Percentiles rank a stretch among this genome's conserved stretches.
These are phyloP conservation scores for Magnolia kwangsiensis DNA, from an alignment of 164 flowering plant genomes.

Conservation along the genomic window DNA sequence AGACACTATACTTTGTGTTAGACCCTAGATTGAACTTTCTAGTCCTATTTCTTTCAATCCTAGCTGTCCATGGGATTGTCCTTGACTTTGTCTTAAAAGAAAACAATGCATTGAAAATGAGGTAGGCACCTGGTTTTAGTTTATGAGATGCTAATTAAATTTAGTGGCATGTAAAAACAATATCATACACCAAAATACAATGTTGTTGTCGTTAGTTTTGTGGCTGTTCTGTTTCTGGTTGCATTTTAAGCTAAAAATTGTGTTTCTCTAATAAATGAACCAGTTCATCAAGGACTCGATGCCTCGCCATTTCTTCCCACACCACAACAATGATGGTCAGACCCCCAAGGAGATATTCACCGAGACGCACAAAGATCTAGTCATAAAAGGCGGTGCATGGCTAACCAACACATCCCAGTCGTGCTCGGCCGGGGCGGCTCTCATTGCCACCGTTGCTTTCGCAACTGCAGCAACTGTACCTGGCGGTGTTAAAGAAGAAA, in stretches of 20 bases:
- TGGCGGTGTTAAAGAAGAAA: constrained; percentile 4
- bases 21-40: too few species aligned
- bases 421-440: constrained; percentile 4
- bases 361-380: background rate
- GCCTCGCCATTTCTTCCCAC: background rate
- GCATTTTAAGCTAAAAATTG: background rate
- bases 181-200: constrained; percentile 9
- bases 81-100: too few species aligned
- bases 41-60: too few species aligned
- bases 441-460: constrained; percentile 7
- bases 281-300: background rate
- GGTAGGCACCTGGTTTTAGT: constrained; percentile 2
- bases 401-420: constrained; percentile 4
- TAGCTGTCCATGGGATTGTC: too few species aligned
- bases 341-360: constrained; percentile 6
- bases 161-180: constrained; percentile 19
- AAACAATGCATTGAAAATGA: too few species aligned
- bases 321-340: background rate
- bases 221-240: constrained; percentile 18
- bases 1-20: too few species aligned
- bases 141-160: constrained; percentile 32
- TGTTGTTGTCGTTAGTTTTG: constrained; percentile 27
- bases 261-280: too few species aligned
- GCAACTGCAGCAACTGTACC: constrained; percentile 1
- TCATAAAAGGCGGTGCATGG: constrained; percentile 2